Percentiles rank a stretch among this genome's conserved stretches.
Evolutionary conservation across 495 filamentous ascomycete species (phyloP).

Genomic region (Sphaerosporella brunnea): DNA sequence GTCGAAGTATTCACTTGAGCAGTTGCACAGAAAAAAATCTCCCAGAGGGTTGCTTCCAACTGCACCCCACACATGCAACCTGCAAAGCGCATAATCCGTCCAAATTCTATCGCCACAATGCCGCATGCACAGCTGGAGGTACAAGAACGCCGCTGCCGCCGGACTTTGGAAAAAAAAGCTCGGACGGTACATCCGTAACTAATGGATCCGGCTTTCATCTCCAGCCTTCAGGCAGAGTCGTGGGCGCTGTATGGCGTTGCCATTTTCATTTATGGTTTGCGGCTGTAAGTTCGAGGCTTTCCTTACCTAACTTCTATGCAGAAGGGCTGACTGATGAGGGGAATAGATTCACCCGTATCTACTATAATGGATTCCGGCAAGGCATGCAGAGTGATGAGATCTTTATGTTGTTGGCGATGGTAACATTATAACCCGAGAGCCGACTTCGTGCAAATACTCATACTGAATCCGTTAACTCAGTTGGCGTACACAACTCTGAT

Average conservation of each 20-base stretch:
- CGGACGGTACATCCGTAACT: too few relatives aligned
- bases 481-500: constrained; percentile 28
- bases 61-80: too few relatives aligned
- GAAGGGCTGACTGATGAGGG: neutral
- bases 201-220: neutral
- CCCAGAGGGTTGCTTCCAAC: too few relatives aligned
- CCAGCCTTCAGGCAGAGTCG: neutral
- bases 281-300: neutral
- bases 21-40: too few relatives aligned
- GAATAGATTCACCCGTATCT: neutral
- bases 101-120: too few relatives aligned
- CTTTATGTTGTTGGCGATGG: neutral
- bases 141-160: too few relatives aligned
- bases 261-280: neutral
- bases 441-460: too few relatives aligned
- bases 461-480: neutral
- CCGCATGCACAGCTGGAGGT: too few relatives aligned
- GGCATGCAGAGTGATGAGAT: neutral
- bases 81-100: too few relatives aligned
- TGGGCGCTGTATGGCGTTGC: constrained; percentile 1
- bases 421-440: too few relatives aligned
- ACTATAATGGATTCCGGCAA: neutral
- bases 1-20: too few relatives aligned
- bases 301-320: neutral
- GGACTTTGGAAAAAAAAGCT: too few relatives aligned